phyloP scores from a whole-genome alignment of 2,329 filamentous ascomycete species.

The Monosporascus sp. region DNA sequence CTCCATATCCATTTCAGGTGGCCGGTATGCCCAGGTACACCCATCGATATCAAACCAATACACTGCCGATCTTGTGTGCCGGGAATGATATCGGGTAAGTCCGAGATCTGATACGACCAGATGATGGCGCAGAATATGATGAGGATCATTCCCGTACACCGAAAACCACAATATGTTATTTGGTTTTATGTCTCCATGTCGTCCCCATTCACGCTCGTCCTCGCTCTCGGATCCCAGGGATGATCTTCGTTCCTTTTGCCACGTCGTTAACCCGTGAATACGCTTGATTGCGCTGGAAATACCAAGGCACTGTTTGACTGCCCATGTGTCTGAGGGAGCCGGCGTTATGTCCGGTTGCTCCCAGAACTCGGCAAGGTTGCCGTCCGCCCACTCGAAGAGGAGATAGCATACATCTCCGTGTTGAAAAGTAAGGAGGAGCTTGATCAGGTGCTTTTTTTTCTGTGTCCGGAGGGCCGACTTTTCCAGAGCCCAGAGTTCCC shows the following conservation, averaged over 20 bases:
- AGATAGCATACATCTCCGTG: constrained; percentile 5
- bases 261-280: constrained; percentile 2
- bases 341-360: neutral
- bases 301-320: neutral
- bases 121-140: neutral
- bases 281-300: neutral
- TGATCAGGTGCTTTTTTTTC: constrained; percentile 4
- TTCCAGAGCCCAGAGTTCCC: neutral
- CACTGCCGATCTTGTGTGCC: no score
- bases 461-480: neutral
- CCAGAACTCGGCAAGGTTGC: constrained; percentile 8
- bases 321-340: neutral
- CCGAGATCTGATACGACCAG: constrained; percentile 20
- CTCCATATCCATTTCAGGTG: constrained; percentile 13
- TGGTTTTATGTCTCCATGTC: constrained; percentile 12
- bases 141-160: neutral
- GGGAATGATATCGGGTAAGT: constrained; percentile 10
- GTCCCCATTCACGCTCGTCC: neutral
- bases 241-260: neutral
- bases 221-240: neutral
- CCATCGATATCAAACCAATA: neutral
- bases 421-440: constrained; percentile 8
- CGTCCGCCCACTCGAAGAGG: constrained; percentile 13
- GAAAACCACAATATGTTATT: constrained; percentile 22
- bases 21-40: constrained; percentile 9